Conservation (phyloP, 192 early-diverging fungal genomes). For the Backusella tuberculispora region DNA sequence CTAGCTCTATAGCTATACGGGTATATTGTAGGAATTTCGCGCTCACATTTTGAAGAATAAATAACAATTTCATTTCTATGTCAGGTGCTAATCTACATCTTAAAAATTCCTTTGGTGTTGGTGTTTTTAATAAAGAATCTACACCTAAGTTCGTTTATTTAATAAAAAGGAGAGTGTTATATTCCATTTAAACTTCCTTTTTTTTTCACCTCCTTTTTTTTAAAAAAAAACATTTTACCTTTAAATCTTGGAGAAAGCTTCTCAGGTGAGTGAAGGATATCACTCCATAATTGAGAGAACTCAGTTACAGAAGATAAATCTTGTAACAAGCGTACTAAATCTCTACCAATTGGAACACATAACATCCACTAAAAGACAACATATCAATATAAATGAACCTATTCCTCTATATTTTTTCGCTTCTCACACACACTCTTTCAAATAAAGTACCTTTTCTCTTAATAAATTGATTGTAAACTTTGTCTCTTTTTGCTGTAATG, state of each 20-base stretch:
- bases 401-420: no score
- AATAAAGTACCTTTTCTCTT: constrained; percentile 56
- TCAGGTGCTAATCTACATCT: constrained; percentile 64
- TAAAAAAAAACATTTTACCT: constrained; percentile 25
- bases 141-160: constrained; percentile 38
- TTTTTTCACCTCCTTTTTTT: not conserved
- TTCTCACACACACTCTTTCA: not conserved
- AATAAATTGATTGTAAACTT: constrained; percentile 53
- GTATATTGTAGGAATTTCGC: not conserved
- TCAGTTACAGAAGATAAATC: constrained; percentile 57
- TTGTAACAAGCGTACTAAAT: constrained; percentile 68
- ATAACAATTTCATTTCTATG: constrained; percentile 68
- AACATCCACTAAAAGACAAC: constrained; percentile 42
- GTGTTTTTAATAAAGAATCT: constrained; percentile 56
- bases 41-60: constrained; percentile 65
- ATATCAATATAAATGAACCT: not conserved
- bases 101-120: constrained; percentile 65
- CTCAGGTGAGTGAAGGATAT: constrained; percentile 55
- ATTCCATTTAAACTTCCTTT: not conserved
- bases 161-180: not conserved
- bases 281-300: constrained; percentile 60
- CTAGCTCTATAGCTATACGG: not conserved
- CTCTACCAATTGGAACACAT: constrained; percentile 66
- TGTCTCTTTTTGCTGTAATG: constrained; percentile 56
- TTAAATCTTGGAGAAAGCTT: constrained; percentile 59